Conservation (phyloP, 306 rosid species). For the Castanea sativa region DNA sequence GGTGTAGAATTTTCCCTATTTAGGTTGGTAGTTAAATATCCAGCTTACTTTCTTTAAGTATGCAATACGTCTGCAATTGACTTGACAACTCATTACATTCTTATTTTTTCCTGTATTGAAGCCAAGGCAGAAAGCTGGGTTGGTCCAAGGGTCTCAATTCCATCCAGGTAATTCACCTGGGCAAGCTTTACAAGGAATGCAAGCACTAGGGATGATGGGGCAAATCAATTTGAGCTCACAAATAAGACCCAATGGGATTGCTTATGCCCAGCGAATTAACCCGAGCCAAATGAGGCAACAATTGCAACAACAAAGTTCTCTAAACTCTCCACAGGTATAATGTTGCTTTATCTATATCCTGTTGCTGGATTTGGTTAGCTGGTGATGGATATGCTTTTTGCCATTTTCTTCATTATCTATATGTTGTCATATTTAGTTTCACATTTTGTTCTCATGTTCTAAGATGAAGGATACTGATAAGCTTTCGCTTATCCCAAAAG, state of each 20-base stretch:
- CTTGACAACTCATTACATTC: background rate
- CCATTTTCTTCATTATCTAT: constrained; percentile 1
- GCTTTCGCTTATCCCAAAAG: too few relatives aligned
- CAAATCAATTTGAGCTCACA: constrained; percentile 59
- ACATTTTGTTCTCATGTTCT: background rate
- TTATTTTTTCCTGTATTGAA: background rate
- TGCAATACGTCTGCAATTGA: background rate
- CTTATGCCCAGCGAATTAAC: constrained; percentile 68
- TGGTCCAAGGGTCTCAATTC: constrained; percentile 80
- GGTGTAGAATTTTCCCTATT: too few relatives aligned
- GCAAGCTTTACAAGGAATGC: constrained; percentile 85
- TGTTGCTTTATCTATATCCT: constrained; percentile 17
- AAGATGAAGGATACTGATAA: background rate
- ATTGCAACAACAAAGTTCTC: constrained; percentile 66
- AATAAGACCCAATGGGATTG: constrained; percentile 62
- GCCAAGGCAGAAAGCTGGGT: constrained; percentile 84
- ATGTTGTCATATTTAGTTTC: background rate
- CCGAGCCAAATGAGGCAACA: constrained; percentile 82
- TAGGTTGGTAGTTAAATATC: background rate
- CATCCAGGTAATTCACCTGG: constrained; percentile 65
- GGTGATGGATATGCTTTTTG: background rate
- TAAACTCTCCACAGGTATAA: constrained; percentile 65
- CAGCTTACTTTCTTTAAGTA: background rate
- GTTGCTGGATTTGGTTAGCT: constrained; percentile 15
- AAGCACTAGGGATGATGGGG: constrained; percentile 85